Base-by-base conservation (phyloP, 139 green algal genomes). In the Chlamydomonas incerta region DNA sequence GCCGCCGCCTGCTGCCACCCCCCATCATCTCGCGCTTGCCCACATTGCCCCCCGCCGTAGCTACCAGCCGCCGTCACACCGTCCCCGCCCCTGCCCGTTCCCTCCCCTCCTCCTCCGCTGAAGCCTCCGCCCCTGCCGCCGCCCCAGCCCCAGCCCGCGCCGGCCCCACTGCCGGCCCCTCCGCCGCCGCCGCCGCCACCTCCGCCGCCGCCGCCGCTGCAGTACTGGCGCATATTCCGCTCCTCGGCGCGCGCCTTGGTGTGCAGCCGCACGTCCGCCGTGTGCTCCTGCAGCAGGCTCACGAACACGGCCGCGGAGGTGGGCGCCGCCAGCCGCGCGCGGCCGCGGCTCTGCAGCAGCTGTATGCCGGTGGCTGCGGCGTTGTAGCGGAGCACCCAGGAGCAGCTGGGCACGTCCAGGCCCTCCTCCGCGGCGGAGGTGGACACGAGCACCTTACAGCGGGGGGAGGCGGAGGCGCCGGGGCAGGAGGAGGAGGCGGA, bases 381-480 rank as follows among this genome's bases (percentile, higher is more conserved):
- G 28, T 57, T 70, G 73, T 85, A 90, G 46, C 88, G 80, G 10
- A 92, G 46, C 46, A 92, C 88, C 29, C 87, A 60, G 34, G 87
- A 81, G 80, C 88, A 92, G 57, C 34, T 37, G 26, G 85, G 85
- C 77, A 92, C 88, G n/a, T 92, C 88, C 29, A 92, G 77, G 57
- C 88, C 88, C 80, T 92, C 88, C 80, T 92, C 88, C 1, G 69
- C 85, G 1, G 85, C 81, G 2, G 63, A 73, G 1, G 88, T 92
- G 57, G 88, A 70, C 10, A 92, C 60, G 74, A 92, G 76, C 72
- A 92, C 34, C 23, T 57, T 69, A 20, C 84, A 71, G n/a, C 89
- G 41, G 8, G 82, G 9, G 80, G 81, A 5, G 74, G 46, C 74
- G 81, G 81, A 1, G 60, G 23, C 66, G 11, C 18, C 3, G n/a